A percentile compares a stretch with the other conserved stretches of the same genome.
Conservation (phyloP, 306 rosid genomes). For the Erythrophleum fordii region DNA sequence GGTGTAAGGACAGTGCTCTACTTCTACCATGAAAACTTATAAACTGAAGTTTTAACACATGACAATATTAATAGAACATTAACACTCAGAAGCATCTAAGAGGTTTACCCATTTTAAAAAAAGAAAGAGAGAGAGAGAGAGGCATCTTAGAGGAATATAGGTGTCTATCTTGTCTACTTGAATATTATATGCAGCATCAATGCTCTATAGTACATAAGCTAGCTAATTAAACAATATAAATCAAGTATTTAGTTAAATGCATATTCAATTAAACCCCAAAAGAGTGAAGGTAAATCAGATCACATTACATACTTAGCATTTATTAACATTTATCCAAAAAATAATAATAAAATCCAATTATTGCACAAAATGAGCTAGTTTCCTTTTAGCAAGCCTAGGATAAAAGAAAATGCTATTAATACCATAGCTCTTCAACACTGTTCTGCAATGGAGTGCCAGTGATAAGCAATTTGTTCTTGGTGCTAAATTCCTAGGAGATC, state of each 20-base stretch:
- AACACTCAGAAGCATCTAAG: constrained; percentile 21
- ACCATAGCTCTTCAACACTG: constrained; percentile 99
- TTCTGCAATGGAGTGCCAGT: constrained; percentile 99
- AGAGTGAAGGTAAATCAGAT: constrained; percentile 10
- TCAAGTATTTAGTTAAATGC: neutral
- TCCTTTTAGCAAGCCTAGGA: constrained; percentile 13
- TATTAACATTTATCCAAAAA: neutral
- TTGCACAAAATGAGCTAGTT: constrained; percentile 11
- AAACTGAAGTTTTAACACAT: neutral
- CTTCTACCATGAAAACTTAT: neutral
- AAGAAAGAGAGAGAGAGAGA: neutral
- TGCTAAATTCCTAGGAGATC: constrained; percentile 88
- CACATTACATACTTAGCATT: neutral
- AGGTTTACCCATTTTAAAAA: neutral
- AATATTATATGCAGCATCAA: neutral
- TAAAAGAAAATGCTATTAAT: constrained; percentile 36
- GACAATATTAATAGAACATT: neutral
- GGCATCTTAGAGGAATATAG: neutral
- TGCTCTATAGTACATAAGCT: neutral
- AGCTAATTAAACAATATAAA: neutral
- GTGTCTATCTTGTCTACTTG: neutral
- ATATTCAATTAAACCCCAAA: neutral
- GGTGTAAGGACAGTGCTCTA: neutral
- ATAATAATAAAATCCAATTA: constrained; percentile 5
- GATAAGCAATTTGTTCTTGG: constrained; percentile 96